Base-by-base conservation (phyloP, 139 green algal genomes). In the Cymbomonas tetramitiformis region DNA sequence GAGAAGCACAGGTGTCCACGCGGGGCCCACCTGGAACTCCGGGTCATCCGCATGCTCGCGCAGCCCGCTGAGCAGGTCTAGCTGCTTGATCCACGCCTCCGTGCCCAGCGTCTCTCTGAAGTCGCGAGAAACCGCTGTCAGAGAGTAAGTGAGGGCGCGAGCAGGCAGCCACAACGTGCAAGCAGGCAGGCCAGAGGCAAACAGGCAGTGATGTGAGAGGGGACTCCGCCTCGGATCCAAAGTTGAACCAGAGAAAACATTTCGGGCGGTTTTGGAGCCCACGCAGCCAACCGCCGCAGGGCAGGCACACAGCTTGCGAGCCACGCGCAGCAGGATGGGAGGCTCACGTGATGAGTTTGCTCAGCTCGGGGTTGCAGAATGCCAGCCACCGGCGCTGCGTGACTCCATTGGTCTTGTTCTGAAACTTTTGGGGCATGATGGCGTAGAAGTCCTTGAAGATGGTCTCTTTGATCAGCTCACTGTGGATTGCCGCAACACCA, bases 401-500 rank as follows among this genome's bases (percentile, higher is more conserved):
- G 39, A 98, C 91, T 65, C 90, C 91, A 70, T 98, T 98, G 66
- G 91, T 98, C 79, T 97, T 96, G 85, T 98, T 98, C 73, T 96
- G 88, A 80, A 97, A 97, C 78, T 94, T 94, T 33, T 81, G 21
- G 6, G 76, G 79, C 71, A 73, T 83, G 24, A 83, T 60, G 50
- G 88, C 79, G 51, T 85, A 83, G 65, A 95, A 95, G 54, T 94
- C 79, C 67, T 81, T 78, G 71, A 92, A 92, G 56, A 87, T 80
- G 65, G 81, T 77, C n/a, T 77, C 58, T 69, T 93, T 93, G 70
- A 95, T 88, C 61, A 96, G 86, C 51, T 94, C 81, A 1, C 69
- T 83, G 77, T 95, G 86, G 69, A 95, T 93, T 41, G 73, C 77
- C 1, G 86, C 86, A 47, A 97, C 90, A 24, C 90, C 90, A 67